Conservation (phyloP, 441 rosid genomes). For the Pelargonium citronellum region DNA sequence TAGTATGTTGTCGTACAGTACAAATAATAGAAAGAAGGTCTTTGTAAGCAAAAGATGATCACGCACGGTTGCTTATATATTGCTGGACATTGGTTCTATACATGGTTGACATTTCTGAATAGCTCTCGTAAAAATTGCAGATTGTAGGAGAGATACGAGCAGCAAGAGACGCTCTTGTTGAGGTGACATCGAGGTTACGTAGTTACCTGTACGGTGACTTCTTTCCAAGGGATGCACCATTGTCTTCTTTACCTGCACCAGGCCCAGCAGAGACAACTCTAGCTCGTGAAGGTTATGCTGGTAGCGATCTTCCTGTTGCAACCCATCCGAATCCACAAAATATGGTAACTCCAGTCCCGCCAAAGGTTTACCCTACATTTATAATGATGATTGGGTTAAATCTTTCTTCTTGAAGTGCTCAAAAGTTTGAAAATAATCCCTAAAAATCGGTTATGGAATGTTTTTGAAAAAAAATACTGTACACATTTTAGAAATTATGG, state of each 20-base stretch:
- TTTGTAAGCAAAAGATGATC: background rate
- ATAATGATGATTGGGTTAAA: too few species aligned
- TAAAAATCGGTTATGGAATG: too few species aligned
- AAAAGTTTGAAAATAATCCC: too few species aligned
- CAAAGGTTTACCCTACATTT: conserved; percentile 40
- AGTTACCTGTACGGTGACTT: conserved; percentile 65
- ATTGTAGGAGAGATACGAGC: conserved; percentile 85
- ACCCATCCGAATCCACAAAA: conserved; percentile 38
- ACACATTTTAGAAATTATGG: too few species aligned
- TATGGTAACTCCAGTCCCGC: conserved; percentile 30
- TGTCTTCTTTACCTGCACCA: conserved; percentile 39
- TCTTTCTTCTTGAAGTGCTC: too few species aligned
- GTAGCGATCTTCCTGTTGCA: conserved; percentile 29
- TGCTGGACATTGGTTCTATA: too few species aligned
- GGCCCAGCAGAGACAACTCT: conserved; percentile 41
- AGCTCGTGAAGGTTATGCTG: conserved; percentile 43
- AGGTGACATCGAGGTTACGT: conserved; percentile 65
- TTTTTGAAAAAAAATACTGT: too few species aligned
- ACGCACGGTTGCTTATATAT: too few species aligned
- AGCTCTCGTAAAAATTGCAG: conserved; percentile 36
- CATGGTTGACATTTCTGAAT: conserved; percentile 18
- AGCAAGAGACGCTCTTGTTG: conserved; percentile 88
- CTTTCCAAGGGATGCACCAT: conserved; percentile 52
- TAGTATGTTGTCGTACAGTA: too few species aligned
- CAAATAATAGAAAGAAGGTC: background rate